phyloP scores from a whole-genome alignment of 352 stramenopile species.

The Globisporangium recalcitrans region DNA sequence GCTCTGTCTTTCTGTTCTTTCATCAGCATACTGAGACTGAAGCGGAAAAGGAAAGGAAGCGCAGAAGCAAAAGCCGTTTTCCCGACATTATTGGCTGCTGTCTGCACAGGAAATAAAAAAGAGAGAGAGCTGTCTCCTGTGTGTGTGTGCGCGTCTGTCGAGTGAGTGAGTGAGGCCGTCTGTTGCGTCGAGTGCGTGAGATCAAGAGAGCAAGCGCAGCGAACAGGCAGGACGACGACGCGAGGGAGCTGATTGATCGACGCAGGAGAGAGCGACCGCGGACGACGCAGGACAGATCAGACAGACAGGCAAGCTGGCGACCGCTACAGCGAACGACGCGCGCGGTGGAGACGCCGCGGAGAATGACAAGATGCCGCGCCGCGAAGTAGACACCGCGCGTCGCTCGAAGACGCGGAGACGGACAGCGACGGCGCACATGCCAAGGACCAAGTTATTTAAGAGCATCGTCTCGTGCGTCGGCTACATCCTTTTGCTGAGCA shows the following conservation, averaged over 20 bases:
- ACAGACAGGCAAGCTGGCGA: conserved; percentile 12
- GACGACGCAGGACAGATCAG: neutral
- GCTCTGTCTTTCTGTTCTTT: neutral
- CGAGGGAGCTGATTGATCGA: neutral
- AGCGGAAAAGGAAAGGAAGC: conserved; percentile 1
- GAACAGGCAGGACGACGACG: neutral
- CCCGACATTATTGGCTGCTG: neutral
- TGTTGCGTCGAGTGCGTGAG: neutral
- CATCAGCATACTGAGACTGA: neutral
- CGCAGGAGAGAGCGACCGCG: no score
- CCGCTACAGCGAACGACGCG: conserved; percentile 3
- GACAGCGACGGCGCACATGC: neutral
- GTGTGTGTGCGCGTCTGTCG: neutral
- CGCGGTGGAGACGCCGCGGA: conserved; percentile 12
- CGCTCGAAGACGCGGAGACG: neutral
- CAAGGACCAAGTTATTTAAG: neutral
- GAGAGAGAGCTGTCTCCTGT: neutral
- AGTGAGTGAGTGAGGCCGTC: neutral
- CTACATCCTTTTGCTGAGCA: neutral
- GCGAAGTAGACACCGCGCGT: neutral
- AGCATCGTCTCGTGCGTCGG: neutral
- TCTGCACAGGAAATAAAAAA: neutral
- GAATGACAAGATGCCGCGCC: conserved; percentile 16
- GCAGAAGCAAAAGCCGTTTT: neutral
- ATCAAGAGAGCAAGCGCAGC: neutral